Evolutionary conservation across 306 rosid genomes (phyloP).

Genomic region (Nissolia schottii): DNA sequence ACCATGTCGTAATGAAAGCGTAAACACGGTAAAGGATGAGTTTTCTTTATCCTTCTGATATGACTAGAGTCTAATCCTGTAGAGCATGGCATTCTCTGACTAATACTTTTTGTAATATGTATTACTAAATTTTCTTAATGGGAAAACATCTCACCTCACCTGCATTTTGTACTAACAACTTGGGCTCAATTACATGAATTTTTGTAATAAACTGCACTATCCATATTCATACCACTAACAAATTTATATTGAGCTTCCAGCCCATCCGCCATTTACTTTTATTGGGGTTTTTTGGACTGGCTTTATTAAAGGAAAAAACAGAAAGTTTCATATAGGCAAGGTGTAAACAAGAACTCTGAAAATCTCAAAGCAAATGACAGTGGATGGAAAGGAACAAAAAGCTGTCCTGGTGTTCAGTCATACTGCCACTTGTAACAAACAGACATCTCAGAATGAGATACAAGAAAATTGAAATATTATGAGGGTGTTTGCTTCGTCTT

Average conservation of each 20-base stretch:
- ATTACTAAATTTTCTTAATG: neutral
- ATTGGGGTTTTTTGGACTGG: neutral
- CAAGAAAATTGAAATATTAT: slow-evolving; percentile 1
- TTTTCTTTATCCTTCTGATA: neutral
- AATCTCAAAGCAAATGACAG: no score
- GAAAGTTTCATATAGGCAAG: no score
- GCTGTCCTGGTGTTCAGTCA: neutral
- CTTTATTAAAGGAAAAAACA: neutral
- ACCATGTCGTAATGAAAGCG: neutral
- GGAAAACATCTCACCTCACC: neutral
- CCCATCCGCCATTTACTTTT: slow-evolving; percentile 1
- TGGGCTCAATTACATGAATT: neutral
- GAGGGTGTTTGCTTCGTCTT: no score
- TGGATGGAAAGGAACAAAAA: neutral
- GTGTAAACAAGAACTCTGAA: no score
- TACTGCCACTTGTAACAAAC: neutral
- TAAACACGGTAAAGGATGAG: neutral
- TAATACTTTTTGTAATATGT: neutral
- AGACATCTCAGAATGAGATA: neutral
- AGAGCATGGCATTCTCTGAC: neutral
- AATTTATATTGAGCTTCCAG: neutral
- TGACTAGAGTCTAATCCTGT: neutral
- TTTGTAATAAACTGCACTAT: neutral
- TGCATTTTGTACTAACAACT: neutral
- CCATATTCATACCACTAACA: neutral